Conservation (phyloP, 768 basidiomycete species). For the Mycena epipterygia region DNA sequence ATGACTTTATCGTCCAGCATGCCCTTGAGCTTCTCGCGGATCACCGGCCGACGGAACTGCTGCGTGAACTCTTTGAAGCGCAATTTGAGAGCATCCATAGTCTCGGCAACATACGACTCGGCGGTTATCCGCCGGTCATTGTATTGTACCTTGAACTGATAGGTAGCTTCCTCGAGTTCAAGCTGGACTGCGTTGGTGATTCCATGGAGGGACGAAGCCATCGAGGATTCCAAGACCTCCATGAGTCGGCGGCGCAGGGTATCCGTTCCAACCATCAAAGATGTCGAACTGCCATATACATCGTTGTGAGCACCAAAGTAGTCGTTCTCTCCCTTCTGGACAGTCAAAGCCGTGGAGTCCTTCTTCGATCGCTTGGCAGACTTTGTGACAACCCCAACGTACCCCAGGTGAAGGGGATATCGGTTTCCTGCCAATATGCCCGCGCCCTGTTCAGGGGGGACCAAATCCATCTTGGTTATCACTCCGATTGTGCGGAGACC, state of each 20-base stretch:
- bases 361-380: slow-evolving; percentile 68
- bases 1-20: slow-evolving; percentile 98
- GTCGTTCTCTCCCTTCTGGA: slow-evolving; percentile 70
- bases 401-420: slow-evolving; percentile 97
- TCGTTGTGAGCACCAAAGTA: slow-evolving; percentile 78
- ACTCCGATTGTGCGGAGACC: slow-evolving; percentile 97
- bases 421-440: slow-evolving; percentile 87
- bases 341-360: slow-evolving; percentile 63
- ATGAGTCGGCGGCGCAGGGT: slow-evolving; percentile 92
- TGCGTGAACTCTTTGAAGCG: slow-evolving; percentile 89
- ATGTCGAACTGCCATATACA: slow-evolving; percentile 70
- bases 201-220: slow-evolving; percentile 95
- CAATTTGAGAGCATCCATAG: slow-evolving; percentile 91
- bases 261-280: slow-evolving; percentile 91
- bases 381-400: slow-evolving; percentile 97
- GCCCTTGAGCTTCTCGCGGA: slow-evolving; percentile 88
- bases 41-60: slow-evolving; percentile 90
- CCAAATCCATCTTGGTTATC: slow-evolving; percentile 99
- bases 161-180: slow-evolving; percentile 96
- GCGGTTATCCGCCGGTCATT: slow-evolving; percentile 96
- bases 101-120: slow-evolving; percentile 98
- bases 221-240: slow-evolving; percentile 97
- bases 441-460: slow-evolving; percentile 87
- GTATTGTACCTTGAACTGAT: slow-evolving; percentile 99
- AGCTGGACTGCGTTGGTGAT: slow-evolving; percentile 98